phyloP scores from a whole-genome alignment of 2,329 filamentous ascomycete genomes.

The Diaporthe citriasiana region DNA sequence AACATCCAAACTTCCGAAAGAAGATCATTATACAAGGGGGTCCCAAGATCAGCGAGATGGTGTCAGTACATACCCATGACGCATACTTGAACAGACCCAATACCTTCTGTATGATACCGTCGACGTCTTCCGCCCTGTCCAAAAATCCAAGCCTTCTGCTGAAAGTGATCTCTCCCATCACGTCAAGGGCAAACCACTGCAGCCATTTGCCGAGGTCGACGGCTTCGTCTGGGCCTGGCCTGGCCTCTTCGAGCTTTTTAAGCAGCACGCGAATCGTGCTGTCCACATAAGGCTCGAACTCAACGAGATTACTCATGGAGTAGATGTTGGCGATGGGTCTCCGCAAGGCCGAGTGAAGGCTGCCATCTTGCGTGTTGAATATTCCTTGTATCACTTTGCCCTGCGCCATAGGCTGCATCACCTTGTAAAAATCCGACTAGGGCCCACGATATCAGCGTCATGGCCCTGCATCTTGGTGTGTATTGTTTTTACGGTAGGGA shows the following conservation, averaged over 20 bases:
- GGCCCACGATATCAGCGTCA: too few species aligned
- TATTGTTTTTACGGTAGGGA: neutral
- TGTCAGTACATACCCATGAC: neutral
- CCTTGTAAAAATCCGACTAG: constrained; percentile 46
- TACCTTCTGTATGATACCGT: constrained; percentile 37
- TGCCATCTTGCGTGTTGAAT: constrained; percentile 47
- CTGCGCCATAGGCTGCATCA: constrained; percentile 44
- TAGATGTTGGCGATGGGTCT: constrained; percentile 45
- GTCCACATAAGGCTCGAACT: constrained; percentile 47
- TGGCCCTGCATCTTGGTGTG: neutral
- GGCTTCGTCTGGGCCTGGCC: neutral
- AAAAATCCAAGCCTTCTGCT: constrained; percentile 21
- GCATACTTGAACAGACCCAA: constrained; percentile 3
- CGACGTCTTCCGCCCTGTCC: constrained; percentile 3
- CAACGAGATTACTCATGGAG: constrained; percentile 46
- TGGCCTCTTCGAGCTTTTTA: constrained; percentile 46
- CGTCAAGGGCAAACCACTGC: constrained; percentile 26
- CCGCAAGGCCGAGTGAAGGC: constrained; percentile 44
- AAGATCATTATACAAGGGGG: too few species aligned
- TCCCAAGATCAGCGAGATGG: too few species aligned
- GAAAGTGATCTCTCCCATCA: constrained; percentile 16
- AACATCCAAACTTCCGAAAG: too few species aligned
- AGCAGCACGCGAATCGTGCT: constrained; percentile 47
- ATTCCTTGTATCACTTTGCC: constrained; percentile 44
- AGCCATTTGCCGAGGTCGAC: constrained; percentile 19